Evolutionary conservation across 108 stramenopile species (phyloP), one percentile per base, ranked within the genome.

Genomic region (Pseudonitzschia multistriata): DNA sequence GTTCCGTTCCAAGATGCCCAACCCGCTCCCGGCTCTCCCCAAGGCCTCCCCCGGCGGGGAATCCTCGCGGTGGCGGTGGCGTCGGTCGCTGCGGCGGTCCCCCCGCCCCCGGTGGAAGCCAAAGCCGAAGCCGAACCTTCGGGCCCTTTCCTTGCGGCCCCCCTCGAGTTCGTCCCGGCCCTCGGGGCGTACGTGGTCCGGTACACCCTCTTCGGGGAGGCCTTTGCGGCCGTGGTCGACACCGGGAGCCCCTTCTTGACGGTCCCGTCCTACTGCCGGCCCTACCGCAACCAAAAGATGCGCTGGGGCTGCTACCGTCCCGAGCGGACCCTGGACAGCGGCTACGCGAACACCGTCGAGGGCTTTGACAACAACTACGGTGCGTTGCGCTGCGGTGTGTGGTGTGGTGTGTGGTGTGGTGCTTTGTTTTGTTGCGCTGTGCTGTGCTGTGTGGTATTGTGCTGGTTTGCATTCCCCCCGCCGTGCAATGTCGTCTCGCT

Each of bases 191-290:
- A 59, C 29, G 34, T 59, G 13, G 57, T 59, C 5, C 57, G 57
- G 2, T 59, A 59, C 34, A 33, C 7, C 4, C 19, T 59, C 5
- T 59, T 59, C 29, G 57, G 34, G 57, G 57, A 59, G 34, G 34
- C 11, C 3, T 84, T 87, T 70, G 49, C 81, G 10, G 86, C 86
- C 0, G 72, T 87, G n/a, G 48, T 87, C 14, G 86, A 87, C 55
- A 87, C 79, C 0, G 83, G 86, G 29, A 71, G 66, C 34, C 86
- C 86, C 13, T 86, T 87, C 54, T 62, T 87, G 33, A 81, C 77
- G 49, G 68, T 74, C 29, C 86, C 85, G 21, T 37, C 42, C 24
- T 81, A 78, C 13, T 86, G 82, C 52, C 49, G 49, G 15, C 60
- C 49, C 25, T 50, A 39, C 60, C 79, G 64, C 55, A 70, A 48